Percentiles rank a stretch among this genome's conserved stretches.
Conservation (phyloP, 1,284 basidiomycete genomes). For the Sporisorium sorghi region DNA sequence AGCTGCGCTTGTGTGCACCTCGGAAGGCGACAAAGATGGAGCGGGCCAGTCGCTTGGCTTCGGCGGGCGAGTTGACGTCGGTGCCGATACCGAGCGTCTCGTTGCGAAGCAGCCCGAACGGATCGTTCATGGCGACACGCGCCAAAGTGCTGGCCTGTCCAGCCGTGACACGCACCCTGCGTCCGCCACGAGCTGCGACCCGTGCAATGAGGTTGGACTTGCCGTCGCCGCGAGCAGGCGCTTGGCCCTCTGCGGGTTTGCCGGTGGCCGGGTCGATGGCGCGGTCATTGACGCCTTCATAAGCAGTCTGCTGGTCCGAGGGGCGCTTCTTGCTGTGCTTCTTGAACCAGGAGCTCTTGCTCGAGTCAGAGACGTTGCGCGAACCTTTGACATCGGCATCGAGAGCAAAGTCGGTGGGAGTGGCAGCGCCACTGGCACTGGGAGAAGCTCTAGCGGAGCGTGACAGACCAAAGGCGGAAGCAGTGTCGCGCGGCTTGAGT, state of each 20-base stretch:
- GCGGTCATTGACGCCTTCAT: conserved; percentile 16
- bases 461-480: conserved; percentile 71
- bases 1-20: conserved; percentile 71
- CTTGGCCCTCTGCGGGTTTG: conserved; percentile 39
- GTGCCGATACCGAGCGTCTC: conserved; percentile 59
- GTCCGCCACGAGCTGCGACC: conserved; percentile 33
- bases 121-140: conserved; percentile 60
- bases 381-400: conserved; percentile 16
- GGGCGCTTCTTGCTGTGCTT: conserved; percentile 62
- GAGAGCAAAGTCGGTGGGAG: conserved; percentile 32
- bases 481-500: conserved; percentile 66
- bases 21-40: conserved; percentile 78
- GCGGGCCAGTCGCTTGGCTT: conserved; percentile 76
- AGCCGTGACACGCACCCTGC: conserved; percentile 30
- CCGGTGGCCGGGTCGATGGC: conserved; percentile 44
- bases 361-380: conserved; percentile 21
- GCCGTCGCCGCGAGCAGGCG: conserved; percentile 44
- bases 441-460: conserved; percentile 39
- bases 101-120: conserved; percentile 43
- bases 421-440: conserved; percentile 40
- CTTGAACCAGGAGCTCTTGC: conserved; percentile 48
- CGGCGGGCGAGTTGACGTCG: conserved; percentile 64
- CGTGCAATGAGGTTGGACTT: conserved; percentile 43
- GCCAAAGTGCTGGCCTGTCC: conserved; percentile 54
- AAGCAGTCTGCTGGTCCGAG: conserved; percentile 22